Percentiles rank a stretch among this genome's conserved stretches.
These are phyloP conservation scores for Vickermania spadyakhi DNA, from an alignment of 208 protist genomes.

Conservation along the genomic window DNA sequence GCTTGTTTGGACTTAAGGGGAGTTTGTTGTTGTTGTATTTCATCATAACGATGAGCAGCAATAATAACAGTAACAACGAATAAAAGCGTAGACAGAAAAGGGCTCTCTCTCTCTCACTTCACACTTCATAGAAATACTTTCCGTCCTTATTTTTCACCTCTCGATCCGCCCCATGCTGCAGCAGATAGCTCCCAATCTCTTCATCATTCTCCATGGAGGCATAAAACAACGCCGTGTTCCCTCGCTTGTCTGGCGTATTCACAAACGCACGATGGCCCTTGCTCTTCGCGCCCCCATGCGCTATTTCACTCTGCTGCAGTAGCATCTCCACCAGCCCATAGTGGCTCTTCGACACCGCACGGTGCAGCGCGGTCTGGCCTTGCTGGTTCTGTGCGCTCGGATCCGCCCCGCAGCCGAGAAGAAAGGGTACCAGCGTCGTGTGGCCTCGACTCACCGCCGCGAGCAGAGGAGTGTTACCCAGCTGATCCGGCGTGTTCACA, in stretches of 20 bases:
- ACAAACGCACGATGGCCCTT: constrained; percentile 53
- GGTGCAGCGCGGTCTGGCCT: constrained; percentile 77
- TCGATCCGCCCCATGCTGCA: constrained; percentile 71
- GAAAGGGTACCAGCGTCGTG: constrained; percentile 30
- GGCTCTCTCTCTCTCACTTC: constrained; percentile 5
- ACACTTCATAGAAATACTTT: constrained; percentile 87
- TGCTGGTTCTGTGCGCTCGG: constrained; percentile 53
- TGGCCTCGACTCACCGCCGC: constrained; percentile 53
- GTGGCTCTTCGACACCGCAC: constrained; percentile 55
- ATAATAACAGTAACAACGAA: neutral
- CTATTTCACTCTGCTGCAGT: constrained; percentile 41
- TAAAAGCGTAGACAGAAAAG: neutral
- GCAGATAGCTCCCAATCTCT: constrained; percentile 71
- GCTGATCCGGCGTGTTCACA: constrained; percentile 35
- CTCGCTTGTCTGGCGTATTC: constrained; percentile 69
- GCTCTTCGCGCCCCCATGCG: constrained; percentile 14
- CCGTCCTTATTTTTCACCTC: constrained; percentile 83
- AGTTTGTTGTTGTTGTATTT: too few species aligned
- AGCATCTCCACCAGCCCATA: constrained; percentile 73
- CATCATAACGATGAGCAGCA: too few species aligned
- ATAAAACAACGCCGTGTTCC: constrained; percentile 87
- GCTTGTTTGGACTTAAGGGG: too few species aligned
- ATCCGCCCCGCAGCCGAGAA: constrained; percentile 60
- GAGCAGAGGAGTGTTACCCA: constrained; percentile 69
- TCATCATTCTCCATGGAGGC: constrained; percentile 89